These are phyloP conservation scores for Ceriops zippeliana DNA, from an alignment of 345 rosid species.

Conservation along the genomic window DNA sequence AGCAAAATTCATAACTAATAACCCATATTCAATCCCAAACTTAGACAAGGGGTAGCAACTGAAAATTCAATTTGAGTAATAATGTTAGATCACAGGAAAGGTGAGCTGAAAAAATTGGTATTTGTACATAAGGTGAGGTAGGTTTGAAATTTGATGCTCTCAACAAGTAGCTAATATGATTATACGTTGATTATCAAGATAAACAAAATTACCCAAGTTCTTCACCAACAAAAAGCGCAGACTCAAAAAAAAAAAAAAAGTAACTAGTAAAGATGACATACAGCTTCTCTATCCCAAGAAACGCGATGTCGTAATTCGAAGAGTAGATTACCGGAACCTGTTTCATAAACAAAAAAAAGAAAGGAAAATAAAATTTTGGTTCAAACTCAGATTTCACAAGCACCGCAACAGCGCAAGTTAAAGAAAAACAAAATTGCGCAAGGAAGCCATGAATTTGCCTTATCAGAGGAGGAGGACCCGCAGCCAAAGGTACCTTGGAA, in stretches of 20 bases:
- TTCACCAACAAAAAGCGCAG: neutral
- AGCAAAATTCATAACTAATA: neutral
- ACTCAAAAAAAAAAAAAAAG: neutral
- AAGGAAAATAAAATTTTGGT: neutral
- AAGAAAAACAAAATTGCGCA: neutral
- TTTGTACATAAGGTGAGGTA: too few relatives aligned
- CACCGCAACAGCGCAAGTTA: neutral
- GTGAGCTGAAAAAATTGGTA: too few relatives aligned
- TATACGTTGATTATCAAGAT: too few relatives aligned
- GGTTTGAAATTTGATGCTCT: too few relatives aligned
- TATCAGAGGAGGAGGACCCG: neutral
- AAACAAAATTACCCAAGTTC: neutral
- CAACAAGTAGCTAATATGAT: too few relatives aligned
- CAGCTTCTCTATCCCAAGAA: constrained; percentile 90
- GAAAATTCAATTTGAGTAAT: too few relatives aligned
- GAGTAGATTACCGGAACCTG: constrained; percentile 87
- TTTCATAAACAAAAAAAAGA: neutral
- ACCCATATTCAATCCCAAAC: constrained; percentile 5
- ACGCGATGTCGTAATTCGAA: constrained; percentile 59
- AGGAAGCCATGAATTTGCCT: neutral
- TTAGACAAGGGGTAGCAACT: neutral
- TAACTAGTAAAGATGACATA: constrained; percentile 25
- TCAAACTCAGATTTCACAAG: constrained; percentile 3
- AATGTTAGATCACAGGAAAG: too few relatives aligned
- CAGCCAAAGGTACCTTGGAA: constrained; percentile 37